These are phyloP conservation scores for Diaporthe australafricana DNA, from an alignment of 2,329 filamentous ascomycete species.

Conservation along the genomic window DNA sequence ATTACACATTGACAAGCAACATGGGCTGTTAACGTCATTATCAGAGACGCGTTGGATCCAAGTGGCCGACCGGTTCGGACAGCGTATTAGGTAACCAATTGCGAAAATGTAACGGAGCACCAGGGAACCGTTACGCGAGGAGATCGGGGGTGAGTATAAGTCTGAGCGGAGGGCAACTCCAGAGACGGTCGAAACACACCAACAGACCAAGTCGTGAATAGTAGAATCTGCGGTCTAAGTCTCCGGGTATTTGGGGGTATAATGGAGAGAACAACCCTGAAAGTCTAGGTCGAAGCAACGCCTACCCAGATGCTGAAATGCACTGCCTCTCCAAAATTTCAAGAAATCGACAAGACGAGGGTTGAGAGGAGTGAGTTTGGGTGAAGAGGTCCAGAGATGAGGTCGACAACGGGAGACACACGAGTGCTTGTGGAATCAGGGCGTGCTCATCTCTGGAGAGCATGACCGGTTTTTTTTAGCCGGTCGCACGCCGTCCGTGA, in stretches of 20 bases:
- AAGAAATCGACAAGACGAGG: constrained; percentile 12
- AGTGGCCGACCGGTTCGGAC: background rate
- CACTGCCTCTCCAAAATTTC: constrained; percentile 27
- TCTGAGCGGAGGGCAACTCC: background rate
- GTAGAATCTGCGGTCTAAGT: constrained; percentile 33
- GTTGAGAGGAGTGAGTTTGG: constrained; percentile 2
- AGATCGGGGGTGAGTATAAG: constrained; percentile 8
- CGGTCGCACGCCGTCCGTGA: constrained; percentile 40
- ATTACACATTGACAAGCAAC: constrained; percentile 5
- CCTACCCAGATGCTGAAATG: constrained; percentile 37
- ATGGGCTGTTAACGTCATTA: background rate
- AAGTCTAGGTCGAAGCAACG: constrained; percentile 36
- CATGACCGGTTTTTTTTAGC: constrained; percentile 19
- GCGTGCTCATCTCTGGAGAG: constrained; percentile 16
- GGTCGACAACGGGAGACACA: constrained; percentile 27
- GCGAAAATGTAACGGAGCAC: background rate
- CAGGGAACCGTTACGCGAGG: background rate
- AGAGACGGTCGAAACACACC: constrained; percentile 8
- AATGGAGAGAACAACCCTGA: constrained; percentile 22
- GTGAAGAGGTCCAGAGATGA: constrained; percentile 30
- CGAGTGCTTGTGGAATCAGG: constrained; percentile 32
- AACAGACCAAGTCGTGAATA: constrained; percentile 22
- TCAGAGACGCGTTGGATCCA: background rate
- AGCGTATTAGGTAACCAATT: background rate
- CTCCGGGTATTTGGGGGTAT: constrained; percentile 38